Conservation (phyloP, 1,284 basidiomycete species). For the Moniliophthora roreri region DNA sequence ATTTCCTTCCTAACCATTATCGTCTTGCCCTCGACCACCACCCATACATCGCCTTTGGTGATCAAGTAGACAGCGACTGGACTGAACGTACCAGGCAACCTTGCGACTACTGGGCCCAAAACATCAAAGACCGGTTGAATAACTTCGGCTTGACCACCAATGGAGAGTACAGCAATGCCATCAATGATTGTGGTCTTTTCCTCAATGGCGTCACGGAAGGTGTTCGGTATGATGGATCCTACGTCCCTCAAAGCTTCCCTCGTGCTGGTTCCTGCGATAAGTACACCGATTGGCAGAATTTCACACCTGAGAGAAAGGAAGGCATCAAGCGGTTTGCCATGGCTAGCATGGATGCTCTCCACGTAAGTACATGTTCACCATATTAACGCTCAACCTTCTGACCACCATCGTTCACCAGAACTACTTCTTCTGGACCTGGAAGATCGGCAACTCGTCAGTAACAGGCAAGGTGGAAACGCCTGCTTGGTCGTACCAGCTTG, state of each 20-base stretch:
- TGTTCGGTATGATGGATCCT: slow-evolving; percentile 75
- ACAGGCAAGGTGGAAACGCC: slow-evolving; percentile 74
- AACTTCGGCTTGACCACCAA: slow-evolving; percentile 75
- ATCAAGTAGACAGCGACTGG: slow-evolving; percentile 57
- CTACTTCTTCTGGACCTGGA: slow-evolving; percentile 99
- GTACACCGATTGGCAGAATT: slow-evolving; percentile 77
- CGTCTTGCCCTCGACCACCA: slow-evolving; percentile 81
- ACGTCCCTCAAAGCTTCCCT: slow-evolving; percentile 33
- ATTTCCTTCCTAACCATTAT: slow-evolving; percentile 78
- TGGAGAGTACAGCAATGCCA: slow-evolving; percentile 82
- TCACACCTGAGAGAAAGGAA: slow-evolving; percentile 57
- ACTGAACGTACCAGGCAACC: slow-evolving; percentile 63
- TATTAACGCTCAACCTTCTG: background rate
- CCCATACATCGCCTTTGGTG: slow-evolving; percentile 71
- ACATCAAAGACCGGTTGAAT: slow-evolving; percentile 59
- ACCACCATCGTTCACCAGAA: slow-evolving; percentile 46
- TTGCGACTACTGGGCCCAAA: slow-evolving; percentile 66
- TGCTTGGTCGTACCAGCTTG: slow-evolving; percentile 88
- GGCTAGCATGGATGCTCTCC: slow-evolving; percentile 85
- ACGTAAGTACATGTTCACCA: slow-evolving; percentile 41
- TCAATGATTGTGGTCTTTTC: slow-evolving; percentile 82
- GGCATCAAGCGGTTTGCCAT: slow-evolving; percentile 67
- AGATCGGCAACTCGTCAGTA: slow-evolving; percentile 68
- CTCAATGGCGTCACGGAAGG: slow-evolving; percentile 84
- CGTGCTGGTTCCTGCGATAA: slow-evolving; percentile 54